phyloP scores from a whole-genome alignment of 2,329 filamentous ascomycete species.

The Cephalotrichum gorgonifer region DNA sequence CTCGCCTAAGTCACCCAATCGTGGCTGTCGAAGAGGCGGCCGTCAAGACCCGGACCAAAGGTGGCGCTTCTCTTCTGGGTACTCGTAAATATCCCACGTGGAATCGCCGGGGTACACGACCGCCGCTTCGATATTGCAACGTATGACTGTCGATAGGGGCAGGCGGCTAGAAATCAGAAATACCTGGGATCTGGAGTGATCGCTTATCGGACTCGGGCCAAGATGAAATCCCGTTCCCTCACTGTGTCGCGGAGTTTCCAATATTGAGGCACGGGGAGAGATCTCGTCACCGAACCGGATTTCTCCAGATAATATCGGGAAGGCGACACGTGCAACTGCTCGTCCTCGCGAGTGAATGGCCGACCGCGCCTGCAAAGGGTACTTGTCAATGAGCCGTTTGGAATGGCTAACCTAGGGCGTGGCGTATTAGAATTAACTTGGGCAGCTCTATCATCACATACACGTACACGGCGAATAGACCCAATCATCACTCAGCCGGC shows the following conservation, averaged over 20 bases:
- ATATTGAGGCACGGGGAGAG: background rate
- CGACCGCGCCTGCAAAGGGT: too few relatives aligned
- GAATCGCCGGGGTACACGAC: background rate
- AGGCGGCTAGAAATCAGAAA: background rate
- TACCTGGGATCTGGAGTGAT: background rate
- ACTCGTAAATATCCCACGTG: background rate
- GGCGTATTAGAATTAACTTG: too few relatives aligned
- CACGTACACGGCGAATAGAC: too few relatives aligned
- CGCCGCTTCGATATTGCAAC: background rate
- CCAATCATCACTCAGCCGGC: too few relatives aligned
- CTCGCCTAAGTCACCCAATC: background rate
- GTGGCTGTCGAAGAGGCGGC: background rate
- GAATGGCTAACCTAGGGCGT: background rate
- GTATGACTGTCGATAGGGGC: background rate
- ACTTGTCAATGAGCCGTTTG: background rate
- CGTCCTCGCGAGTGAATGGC: too few relatives aligned
- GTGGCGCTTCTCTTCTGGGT: too few relatives aligned
- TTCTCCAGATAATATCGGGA: background rate
- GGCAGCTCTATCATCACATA: too few relatives aligned
- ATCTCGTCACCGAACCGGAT: background rate
- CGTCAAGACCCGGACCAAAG: background rate
- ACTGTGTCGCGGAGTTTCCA: background rate
- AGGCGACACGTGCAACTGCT: background rate
- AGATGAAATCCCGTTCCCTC: background rate
- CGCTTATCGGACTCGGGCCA: background rate